Conservation (phyloP, 2,329 filamentous ascomycete genomes). For the Hortaea werneckii region DNA sequence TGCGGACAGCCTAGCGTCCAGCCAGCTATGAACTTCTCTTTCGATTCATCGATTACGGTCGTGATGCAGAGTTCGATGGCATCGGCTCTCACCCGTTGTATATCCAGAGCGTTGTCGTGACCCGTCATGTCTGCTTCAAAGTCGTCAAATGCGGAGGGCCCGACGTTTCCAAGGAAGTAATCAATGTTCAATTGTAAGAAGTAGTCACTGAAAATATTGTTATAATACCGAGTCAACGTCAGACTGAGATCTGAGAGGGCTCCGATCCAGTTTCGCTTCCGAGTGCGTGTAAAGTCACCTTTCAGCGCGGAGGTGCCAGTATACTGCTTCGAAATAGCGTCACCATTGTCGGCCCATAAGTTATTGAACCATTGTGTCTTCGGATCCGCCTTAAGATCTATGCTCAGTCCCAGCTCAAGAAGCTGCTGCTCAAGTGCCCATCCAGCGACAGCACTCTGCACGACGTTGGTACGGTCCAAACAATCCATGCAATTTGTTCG, state of each 20-base stretch:
- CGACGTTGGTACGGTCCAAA: slow-evolving; percentile 89
- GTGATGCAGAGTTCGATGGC: slow-evolving; percentile 84
- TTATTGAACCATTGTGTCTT: slow-evolving; percentile 90
- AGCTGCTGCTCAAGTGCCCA: slow-evolving; percentile 73
- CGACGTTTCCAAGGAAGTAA: slow-evolving; percentile 82
- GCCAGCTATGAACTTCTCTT: slow-evolving; percentile 75
- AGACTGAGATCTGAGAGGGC: slow-evolving; percentile 85
- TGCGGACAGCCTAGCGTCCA: slow-evolving; percentile 81
- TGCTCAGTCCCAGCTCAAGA: slow-evolving; percentile 62
- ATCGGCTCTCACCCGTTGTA: slow-evolving; percentile 71
- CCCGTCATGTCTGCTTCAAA: slow-evolving; percentile 92
- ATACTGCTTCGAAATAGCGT: slow-evolving; percentile 91
- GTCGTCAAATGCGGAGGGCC: slow-evolving; percentile 76
- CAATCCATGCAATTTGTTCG: slow-evolving; percentile 99
- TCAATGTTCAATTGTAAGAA: slow-evolving; percentile 96
- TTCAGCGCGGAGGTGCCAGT: slow-evolving; percentile 92
- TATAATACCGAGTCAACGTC: slow-evolving; percentile 69
- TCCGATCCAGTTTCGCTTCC: slow-evolving; percentile 81
- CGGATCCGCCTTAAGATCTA: slow-evolving; percentile 65
- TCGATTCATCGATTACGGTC: slow-evolving; percentile 69
- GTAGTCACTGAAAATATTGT: slow-evolving; percentile 94
- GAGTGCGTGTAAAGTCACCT: slow-evolving; percentile 87
- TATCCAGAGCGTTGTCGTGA: slow-evolving; percentile 80
- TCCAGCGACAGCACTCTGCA: slow-evolving; percentile 82
- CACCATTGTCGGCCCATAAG: slow-evolving; percentile 94